A percentile compares a stretch with the other conserved stretches of the same genome.
Evolutionary conservation across 768 basidiomycete genomes (phyloP).

Genomic region (Hygrophoropsis aurantiaca): DNA sequence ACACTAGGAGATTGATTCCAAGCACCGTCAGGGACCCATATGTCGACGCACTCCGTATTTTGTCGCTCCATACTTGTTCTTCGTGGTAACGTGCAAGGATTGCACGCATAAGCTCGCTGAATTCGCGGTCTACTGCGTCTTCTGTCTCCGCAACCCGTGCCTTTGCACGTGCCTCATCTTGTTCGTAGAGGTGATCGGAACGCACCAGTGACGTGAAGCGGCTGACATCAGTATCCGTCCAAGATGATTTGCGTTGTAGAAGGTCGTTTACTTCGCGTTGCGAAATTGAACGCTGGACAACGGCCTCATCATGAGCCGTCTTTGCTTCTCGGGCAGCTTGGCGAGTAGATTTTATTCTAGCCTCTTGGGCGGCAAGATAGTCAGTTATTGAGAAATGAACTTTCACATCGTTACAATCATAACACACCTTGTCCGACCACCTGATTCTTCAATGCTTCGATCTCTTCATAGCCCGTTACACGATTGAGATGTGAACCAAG

Average conservation of each 20-base stretch:
- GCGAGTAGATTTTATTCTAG: constrained; percentile 65
- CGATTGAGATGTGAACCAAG: constrained; percentile 81
- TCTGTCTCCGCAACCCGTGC: constrained; percentile 66
- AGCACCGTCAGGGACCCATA: constrained; percentile 88
- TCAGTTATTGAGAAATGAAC: constrained; percentile 5
- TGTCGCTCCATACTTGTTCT: constrained; percentile 99
- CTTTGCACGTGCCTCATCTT: constrained; percentile 74
- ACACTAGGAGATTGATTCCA: constrained; percentile 86
- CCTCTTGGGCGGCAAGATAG: constrained; percentile 58
- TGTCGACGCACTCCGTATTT: constrained; percentile 93
- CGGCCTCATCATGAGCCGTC: constrained; percentile 70
- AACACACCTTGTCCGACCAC: constrained; percentile 81
- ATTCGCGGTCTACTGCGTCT: constrained; percentile 80
- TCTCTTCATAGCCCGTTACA: constrained; percentile 89
- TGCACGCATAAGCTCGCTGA: constrained; percentile 81
- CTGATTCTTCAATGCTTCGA: constrained; percentile 74
- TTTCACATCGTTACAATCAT: no score
- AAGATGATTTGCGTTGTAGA: constrained; percentile 88
- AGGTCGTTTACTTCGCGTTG: constrained; percentile 97
- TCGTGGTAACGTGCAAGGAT: constrained; percentile 96
- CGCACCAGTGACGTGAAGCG: constrained; percentile 89
- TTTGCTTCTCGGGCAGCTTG: constrained; percentile 73
- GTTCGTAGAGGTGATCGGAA: constrained; percentile 85
- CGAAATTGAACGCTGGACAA: constrained; percentile 76
- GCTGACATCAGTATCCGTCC: constrained; percentile 86